phyloP scores from a whole-genome alignment of 1,284 basidiomycete genomes.

The Ustilago sp. region DNA sequence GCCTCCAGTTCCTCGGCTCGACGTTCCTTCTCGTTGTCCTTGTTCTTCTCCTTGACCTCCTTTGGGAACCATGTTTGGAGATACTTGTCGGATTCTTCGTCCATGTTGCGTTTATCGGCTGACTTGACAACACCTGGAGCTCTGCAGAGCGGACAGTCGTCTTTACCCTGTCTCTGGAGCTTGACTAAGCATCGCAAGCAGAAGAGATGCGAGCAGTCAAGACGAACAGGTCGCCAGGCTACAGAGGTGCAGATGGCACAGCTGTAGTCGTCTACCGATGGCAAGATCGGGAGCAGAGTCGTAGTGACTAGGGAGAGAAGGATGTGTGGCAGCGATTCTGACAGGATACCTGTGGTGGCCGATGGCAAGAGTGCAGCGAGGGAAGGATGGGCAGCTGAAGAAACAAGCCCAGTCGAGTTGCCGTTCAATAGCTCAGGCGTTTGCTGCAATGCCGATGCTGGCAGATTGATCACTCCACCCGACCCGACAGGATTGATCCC shows the following conservation, averaged over 20 bases:
- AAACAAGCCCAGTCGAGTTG: conserved; percentile 40
- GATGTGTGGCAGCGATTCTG: conserved; percentile 76
- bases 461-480: conserved; percentile 41
- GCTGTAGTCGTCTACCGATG: conserved; percentile 79
- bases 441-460: conserved; percentile 34
- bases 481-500: conserved; percentile 41
- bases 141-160: conserved; percentile 84
- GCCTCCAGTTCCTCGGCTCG: conserved; percentile 79
- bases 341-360: conserved; percentile 58
- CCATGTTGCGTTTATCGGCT: conserved; percentile 74
- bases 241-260: conserved; percentile 72
- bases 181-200: conserved; percentile 91
- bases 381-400: conserved; percentile 54
- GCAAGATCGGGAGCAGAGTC: conserved; percentile 84
- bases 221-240: conserved; percentile 75
- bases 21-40: conserved; percentile 82
- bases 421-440: conserved; percentile 13
- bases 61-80: conserved; percentile 93
- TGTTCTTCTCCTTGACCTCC: conserved; percentile 82
- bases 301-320: conserved; percentile 87
- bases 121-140: conserved; percentile 56
- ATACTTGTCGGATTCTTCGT: conserved; percentile 83
- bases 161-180: conserved; percentile 86
- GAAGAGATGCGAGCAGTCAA: conserved; percentile 88
- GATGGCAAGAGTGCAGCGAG: conserved; percentile 61